phyloP scores from a whole-genome alignment of 2,329 filamentous ascomycete species.

The Fusarium decemcellulare region DNA sequence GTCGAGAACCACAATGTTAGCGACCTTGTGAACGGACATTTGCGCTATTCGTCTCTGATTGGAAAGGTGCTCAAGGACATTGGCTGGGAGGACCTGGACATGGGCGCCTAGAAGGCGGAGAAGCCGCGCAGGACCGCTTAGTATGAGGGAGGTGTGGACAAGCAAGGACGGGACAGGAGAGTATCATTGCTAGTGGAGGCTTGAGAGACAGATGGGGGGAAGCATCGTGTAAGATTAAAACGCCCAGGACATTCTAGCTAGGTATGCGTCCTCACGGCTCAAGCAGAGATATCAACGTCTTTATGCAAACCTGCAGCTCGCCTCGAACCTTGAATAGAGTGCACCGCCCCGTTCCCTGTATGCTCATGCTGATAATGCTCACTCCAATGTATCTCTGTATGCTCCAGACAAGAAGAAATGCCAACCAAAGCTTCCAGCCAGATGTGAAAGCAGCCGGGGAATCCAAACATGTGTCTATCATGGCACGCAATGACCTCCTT shows the following conservation, averaged over 20 bases:
- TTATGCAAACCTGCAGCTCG: slow-evolving; percentile 19
- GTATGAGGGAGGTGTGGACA: slow-evolving; percentile 35
- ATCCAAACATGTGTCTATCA: slow-evolving; percentile 43
- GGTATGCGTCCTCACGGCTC: slow-evolving; percentile 22
- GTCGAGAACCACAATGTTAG: slow-evolving; percentile 79
- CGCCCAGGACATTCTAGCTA: slow-evolving; percentile 31
- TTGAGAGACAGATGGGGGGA: slow-evolving; percentile 15
- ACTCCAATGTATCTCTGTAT: slow-evolving; percentile 29
- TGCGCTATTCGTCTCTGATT: slow-evolving; percentile 78
- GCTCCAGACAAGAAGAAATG: slow-evolving; percentile 36
- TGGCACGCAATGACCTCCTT: slow-evolving; percentile 15
- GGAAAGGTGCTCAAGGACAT: slow-evolving; percentile 77
- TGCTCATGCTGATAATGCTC: slow-evolving; percentile 33
- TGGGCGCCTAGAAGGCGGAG: slow-evolving; percentile 46
- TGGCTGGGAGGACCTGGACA: slow-evolving; percentile 76
- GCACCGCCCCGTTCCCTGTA: slow-evolving; percentile 18
- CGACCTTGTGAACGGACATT: slow-evolving; percentile 76
- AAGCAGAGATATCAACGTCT: slow-evolving; percentile 29
- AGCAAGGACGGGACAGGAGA: slow-evolving; percentile 16
- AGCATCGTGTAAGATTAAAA: slow-evolving; percentile 40
- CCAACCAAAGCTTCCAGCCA: slow-evolving; percentile 34
- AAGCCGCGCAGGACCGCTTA: slow-evolving; percentile 38
- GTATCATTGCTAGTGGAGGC: slow-evolving; percentile 19
- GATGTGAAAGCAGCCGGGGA: slow-evolving; percentile 28
- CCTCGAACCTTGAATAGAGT: slow-evolving; percentile 10